Percentiles rank a stretch among this genome's conserved stretches.
These are phyloP conservation scores for Mucor circinelloides DNA, from an alignment of 371 early-diverging fungal genomes.

Conservation along the genomic window DNA sequence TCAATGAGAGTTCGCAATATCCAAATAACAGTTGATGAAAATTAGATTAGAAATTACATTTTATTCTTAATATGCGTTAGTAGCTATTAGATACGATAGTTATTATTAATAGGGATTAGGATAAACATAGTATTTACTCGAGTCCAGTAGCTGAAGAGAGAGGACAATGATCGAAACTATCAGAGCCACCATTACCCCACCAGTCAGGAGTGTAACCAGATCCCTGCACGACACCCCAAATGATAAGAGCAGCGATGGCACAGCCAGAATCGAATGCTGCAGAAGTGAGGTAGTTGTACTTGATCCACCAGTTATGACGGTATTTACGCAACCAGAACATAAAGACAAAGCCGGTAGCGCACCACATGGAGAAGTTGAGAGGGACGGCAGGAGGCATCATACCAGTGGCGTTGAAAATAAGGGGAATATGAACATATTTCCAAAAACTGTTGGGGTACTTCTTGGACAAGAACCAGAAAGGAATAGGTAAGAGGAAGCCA, in stretches of 20 bases:
- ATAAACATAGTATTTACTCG: neutral
- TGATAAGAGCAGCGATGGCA: constrained; percentile 51
- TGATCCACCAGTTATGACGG: constrained; percentile 64
- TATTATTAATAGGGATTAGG: neutral
- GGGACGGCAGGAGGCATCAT: constrained; percentile 72
- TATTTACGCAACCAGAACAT: constrained; percentile 62
- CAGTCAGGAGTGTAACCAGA: constrained; percentile 29
- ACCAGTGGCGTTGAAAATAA: constrained; percentile 66
- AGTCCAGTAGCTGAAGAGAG: constrained; percentile 22
- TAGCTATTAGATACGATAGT: neutral
- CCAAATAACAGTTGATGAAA: too few species aligned
- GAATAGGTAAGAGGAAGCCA: constrained; percentile 67
- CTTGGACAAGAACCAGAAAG: constrained; percentile 54
- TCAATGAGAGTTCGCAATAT: too few species aligned
- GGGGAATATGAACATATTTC: constrained; percentile 64
- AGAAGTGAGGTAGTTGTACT: constrained; percentile 75
- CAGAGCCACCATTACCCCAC: constrained; percentile 46
- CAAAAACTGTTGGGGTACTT: constrained; percentile 57
- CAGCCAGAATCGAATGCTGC: constrained; percentile 77
- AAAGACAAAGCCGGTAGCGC: constrained; percentile 63
- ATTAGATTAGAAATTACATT: neutral
- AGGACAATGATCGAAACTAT: constrained; percentile 39
- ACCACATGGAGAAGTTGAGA: constrained; percentile 66
- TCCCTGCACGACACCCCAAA: constrained; percentile 47
- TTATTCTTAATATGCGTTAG: neutral